phyloP scores from a whole-genome alignment of 2,329 filamentous ascomycete species.

The Clarireedia homoeocarpa region DNA sequence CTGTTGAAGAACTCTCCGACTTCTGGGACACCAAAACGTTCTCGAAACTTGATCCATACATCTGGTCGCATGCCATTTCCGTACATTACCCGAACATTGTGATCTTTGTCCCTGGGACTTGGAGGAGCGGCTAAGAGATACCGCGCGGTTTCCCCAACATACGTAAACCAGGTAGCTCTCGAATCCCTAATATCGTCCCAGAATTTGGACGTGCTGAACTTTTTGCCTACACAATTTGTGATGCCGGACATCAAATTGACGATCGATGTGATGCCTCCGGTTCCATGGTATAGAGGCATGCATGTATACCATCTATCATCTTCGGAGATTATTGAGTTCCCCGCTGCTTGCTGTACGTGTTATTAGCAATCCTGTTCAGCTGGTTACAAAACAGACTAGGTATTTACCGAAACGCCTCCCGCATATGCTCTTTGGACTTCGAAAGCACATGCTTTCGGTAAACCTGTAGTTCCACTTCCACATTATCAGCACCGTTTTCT shows the following conservation, averaged over 20 bases:
- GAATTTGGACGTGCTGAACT: conserved; percentile 62
- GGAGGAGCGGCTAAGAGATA: conserved; percentile 64
- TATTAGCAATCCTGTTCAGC: background rate
- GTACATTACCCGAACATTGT: conserved; percentile 51
- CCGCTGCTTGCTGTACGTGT: background rate
- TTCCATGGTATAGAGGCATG: conserved; percentile 30
- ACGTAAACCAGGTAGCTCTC: conserved; percentile 62
- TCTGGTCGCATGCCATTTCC: conserved; percentile 63
- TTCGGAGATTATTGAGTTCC: conserved; percentile 10
- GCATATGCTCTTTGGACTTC: conserved; percentile 38
- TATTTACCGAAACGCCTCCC: conserved; percentile 20
- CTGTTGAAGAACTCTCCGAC: conserved; percentile 73
- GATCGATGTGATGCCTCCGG: conserved; percentile 35
- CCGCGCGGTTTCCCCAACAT: conserved; percentile 70
- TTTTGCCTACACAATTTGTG: conserved; percentile 55
- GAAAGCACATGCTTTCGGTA: conserved; percentile 64
- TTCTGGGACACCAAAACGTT: conserved; percentile 53
- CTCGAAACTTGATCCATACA: conserved; percentile 56
- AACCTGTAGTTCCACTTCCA: conserved; percentile 60
- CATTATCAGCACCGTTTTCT: background rate
- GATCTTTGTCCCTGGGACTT: conserved; percentile 50
- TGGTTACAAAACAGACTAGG: background rate
- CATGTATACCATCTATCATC: conserved; percentile 64
- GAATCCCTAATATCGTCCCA: conserved; percentile 65
- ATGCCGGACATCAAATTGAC: conserved; percentile 31